A percentile compares a stretch with the other conserved stretches of the same genome.
Conservation (phyloP, 108 stramenopile species). For the Cyclotella cryptica region DNA sequence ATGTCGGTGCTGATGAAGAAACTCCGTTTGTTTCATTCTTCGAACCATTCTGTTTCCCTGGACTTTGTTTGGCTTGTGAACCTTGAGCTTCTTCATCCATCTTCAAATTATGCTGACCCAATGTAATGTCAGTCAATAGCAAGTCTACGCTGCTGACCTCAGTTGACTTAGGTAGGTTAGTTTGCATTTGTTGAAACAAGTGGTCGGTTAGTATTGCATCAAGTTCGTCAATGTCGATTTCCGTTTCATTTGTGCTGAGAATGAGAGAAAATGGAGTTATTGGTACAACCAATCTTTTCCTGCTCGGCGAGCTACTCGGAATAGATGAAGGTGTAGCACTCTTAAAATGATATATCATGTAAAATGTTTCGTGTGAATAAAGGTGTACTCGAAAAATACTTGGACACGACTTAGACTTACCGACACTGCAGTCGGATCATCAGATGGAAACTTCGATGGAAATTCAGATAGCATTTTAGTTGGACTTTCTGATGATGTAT, state of each 20-base stretch:
- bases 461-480: too few species aligned
- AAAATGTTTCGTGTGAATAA: neutral
- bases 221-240: constrained; percentile 4
- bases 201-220: constrained; percentile 10
- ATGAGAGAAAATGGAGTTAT: constrained; percentile 7
- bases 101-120: neutral
- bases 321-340: neutral
- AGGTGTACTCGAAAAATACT: neutral
- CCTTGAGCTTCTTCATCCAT: neutral
- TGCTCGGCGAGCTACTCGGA: constrained; percentile 1
- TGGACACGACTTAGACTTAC: too few species aligned
- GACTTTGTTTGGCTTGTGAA: too few species aligned
- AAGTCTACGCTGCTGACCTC: neutral
- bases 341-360: neutral
- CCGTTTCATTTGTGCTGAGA: neutral
- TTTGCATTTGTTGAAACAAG: constrained; percentile 12
- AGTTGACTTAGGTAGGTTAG: constrained; percentile 3
- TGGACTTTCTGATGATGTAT: too few species aligned
- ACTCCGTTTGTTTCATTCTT: too few species aligned
- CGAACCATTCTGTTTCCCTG: too few species aligned
- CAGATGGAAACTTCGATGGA: too few species aligned
- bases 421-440: too few species aligned
- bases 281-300: neutral
- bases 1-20: too few species aligned
- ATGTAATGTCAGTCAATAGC: neutral